Evolutionary conservation across 371 early-diverging fungal genomes (phyloP), one percentile per base, ranked within the genome.

Genomic region (Apophysomyces trapeziformis): DNA sequence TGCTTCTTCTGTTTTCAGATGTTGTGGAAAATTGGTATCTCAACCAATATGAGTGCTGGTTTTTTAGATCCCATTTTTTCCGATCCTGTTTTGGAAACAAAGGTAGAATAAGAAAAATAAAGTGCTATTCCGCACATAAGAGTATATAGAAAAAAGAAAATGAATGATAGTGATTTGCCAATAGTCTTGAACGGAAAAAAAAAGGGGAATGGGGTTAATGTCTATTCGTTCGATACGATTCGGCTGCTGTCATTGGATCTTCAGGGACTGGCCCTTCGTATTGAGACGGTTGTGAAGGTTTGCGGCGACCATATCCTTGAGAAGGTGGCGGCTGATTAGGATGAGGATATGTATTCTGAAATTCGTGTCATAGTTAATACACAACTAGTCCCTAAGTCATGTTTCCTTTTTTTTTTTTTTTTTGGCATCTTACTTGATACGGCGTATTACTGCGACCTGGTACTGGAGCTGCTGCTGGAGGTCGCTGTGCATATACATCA

Each of bases 171-270:
- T 12, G 60, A 39, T 38, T 47, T 47, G 16, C 47, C 47, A 47
- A 47, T 47, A 47, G 13, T 47, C 16, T 47, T 47, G 1, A 47
- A 18, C 13, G 18, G 14, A 43, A 43, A 43, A 35, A 58, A 58
- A 58, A 38, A 59, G 39, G 68, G 43, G 47, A 18, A 44, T 12
- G 3, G 36, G 59, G 61, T 68, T 61, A 69, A 65, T 65, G 69
- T 69, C 69, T 69, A 69, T 62, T 50, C 54, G 59, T 69, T 21
- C 72, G 68, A 56, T 71, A 71, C 9, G 72, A 71, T 50, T 67
- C 72, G 7, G 72, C 72, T 18, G 72, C 72, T 16, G 72, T 71
- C 35, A 65, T 35, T 32, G 72, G 72, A 43, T 72, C 72, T 65
- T 72, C 72, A 38, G 72, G 72, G 35, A 72, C 66, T 44, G 72